Base-by-base conservation (phyloP, 1,284 basidiomycete genomes). In the Cerioporus squamosus region DNA sequence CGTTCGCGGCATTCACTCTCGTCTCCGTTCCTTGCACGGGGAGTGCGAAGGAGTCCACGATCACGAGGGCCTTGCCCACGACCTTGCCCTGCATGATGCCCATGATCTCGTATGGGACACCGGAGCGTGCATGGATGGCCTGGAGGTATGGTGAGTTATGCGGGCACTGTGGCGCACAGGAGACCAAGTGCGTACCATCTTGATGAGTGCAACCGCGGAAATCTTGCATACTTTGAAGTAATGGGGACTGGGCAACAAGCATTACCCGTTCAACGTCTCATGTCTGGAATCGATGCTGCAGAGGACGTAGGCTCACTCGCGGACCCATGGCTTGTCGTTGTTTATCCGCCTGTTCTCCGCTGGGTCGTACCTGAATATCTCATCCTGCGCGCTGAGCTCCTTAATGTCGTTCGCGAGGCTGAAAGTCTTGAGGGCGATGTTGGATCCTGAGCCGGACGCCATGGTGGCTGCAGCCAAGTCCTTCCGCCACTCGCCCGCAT, bases 21-120 rank as follows among this genome's bases (percentile, higher is more conserved):
- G 97, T 99, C 75, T 99, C 97, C 0, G 97, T 99, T n/a, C 97
- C 97, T 73, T 98, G 94, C 1, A 99, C 97, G 1, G 97, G 97
- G 3, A 99, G 81, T 2, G 97, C 96, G 64, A 98, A 98, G 3
- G 93, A 94, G 74, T 99, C 97, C 84, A 97, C 90, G 66, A 99
- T 88, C 57, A 98, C 92, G 56, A 98, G 84, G 0, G 94, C 85
- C 59, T 85, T 85, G 8, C 90, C 93, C 44, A 95, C 82, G 23
- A 98, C 90, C 76, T 97, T 97, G 49, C 97, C 97, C 75, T 98
- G 95, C 96, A 99, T 98, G 44, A 98, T 82, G 9, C 97, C 97
- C 97, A 99, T 99, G 70, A 99, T 97, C 78, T 99, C 97, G 78
- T 98, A 94, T 54, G 92, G 91, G 2, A 97, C 97, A 50, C 97